Base-by-base conservation (phyloP, 164 flowering plant genomes). In the Tinospora cordifolia region DNA sequence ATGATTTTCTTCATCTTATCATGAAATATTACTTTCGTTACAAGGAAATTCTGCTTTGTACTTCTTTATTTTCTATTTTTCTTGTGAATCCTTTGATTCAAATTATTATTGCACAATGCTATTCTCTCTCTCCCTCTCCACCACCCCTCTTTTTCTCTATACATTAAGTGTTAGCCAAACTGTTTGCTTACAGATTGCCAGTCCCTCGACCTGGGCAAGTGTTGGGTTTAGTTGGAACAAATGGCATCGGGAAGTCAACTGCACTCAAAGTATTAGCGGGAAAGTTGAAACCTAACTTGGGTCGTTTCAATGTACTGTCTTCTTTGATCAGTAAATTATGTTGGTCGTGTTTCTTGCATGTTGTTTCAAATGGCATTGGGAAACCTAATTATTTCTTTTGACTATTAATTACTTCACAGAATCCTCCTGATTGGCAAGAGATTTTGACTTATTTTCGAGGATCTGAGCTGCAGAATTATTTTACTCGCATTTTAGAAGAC, bases 151-250 rank as follows among this genome's bases (percentile, higher is more conserved):
- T 14, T 30, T 68, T 10, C 38, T 60, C 63, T 30, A 30, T 4
- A 24, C 14, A 38, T 15, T 2, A 40, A 65, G 38, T 38, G 75
- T 60, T 69, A 6, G 54, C 14, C 14, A 69, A 58, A 49, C 67
- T 30, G 36, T 70, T 41, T 49, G 34, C 57, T 71, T 77, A 39
- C 85, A 94, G 99, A 88, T 84, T 95, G 49, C 99, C 99, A 44
- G 95, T 92, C 39, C 98, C 99, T 44, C 87, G 98, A 76, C 99
- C 99, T 3, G 98, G 99, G 21, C 99, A 95, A 79, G 99, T 95
- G 70, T 90, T 95, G 66, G 99, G 99, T 25, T 81, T 95, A 73
- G 99, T 95, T 78, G 99, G 99, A 68, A 92, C 99, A 49, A 95
- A 95, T 83, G 99, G 99, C 10, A 95, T 95, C 77, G 98, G 99